These are phyloP conservation scores for Avena eriantha DNA, from an alignment of 176 grass and related monocot genomes.

Conservation along the genomic window DNA sequence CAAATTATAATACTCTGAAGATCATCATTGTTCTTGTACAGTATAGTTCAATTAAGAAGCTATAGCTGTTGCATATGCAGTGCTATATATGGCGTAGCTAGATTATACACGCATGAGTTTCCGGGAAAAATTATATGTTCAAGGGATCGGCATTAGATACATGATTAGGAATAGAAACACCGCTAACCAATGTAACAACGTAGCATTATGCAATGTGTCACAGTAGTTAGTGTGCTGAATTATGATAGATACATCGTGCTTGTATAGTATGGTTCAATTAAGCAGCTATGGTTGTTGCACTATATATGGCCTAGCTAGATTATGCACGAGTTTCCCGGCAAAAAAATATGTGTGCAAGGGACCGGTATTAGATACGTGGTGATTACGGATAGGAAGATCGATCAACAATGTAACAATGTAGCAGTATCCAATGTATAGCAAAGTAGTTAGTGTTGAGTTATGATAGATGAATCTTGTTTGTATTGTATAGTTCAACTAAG, in stretches of 20 bases:
- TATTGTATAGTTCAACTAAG: background rate
- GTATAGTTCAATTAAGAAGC: background rate
- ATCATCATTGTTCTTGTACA: background rate
- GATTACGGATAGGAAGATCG: background rate
- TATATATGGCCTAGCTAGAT: background rate
- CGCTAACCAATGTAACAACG: too few species aligned
- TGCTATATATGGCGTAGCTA: conserved; percentile 1
- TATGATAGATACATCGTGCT: too few species aligned
- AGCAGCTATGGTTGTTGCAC: too few species aligned
- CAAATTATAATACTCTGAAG: background rate
- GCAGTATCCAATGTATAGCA: background rate
- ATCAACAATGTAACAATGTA: background rate
- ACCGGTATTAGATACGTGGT: background rate
- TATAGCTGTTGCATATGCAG: background rate
- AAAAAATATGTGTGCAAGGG: background rate
- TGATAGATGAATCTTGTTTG: background rate
- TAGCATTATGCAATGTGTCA: too few species aligned
- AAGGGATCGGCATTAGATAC: background rate
- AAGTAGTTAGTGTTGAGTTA: background rate
- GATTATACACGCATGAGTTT: background rate
- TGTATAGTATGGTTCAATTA: too few species aligned
- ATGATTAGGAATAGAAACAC: too few species aligned
- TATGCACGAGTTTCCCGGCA: background rate
- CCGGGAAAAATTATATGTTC: background rate
- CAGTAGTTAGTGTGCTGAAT: too few species aligned